These are phyloP conservation scores for Aspergillus costaricaensis DNA, from an alignment of 2,329 filamentous ascomycete genomes.

Conservation along the genomic window DNA sequence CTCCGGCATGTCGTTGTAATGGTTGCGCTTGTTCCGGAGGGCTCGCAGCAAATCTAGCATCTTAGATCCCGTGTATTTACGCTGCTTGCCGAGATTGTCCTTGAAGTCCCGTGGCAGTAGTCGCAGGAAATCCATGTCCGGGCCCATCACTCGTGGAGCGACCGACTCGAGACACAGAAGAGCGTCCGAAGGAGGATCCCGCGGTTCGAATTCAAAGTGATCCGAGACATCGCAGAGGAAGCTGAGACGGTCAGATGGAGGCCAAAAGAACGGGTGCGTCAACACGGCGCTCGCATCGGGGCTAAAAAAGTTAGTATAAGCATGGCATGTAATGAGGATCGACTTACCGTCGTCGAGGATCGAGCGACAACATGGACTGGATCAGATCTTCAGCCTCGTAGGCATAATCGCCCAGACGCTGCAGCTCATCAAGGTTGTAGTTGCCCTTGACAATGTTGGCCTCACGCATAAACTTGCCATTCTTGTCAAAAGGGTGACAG, in stretches of 20 bases:
- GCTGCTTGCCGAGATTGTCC: slow-evolving; percentile 86
- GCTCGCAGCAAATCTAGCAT: slow-evolving; percentile 87
- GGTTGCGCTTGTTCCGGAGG: slow-evolving; percentile 92
- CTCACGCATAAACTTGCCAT: slow-evolving; percentile 92
- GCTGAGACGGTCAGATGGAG: slow-evolving; percentile 78
- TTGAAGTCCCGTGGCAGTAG: slow-evolving; percentile 78
- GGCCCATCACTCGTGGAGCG: slow-evolving; percentile 47
- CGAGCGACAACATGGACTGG: slow-evolving; percentile 71
- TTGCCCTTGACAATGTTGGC: slow-evolving; percentile 94
- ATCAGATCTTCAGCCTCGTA: slow-evolving; percentile 88
- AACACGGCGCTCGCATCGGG: slow-evolving; percentile 79
- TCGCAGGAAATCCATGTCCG: slow-evolving; percentile 74
- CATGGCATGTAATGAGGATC: background rate
- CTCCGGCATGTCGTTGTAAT: slow-evolving; percentile 94
- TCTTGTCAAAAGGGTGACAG: slow-evolving; percentile 88
- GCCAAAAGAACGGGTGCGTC: slow-evolving; percentile 97
- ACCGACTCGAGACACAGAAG: slow-evolving; percentile 61
- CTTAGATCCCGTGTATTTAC: slow-evolving; percentile 84
- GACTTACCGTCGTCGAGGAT: slow-evolving; percentile 60
- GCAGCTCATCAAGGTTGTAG: slow-evolving; percentile 69
- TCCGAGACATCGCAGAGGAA: slow-evolving; percentile 98
- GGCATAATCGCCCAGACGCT: slow-evolving; percentile 77
- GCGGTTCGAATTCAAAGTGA: slow-evolving; percentile 89
- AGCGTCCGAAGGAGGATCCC: slow-evolving; percentile 73
- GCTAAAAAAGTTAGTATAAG: slow-evolving; percentile 25